Percentiles rank a stretch among this genome's conserved stretches.
Conservation (phyloP, 2,329 filamentous ascomycete species). For the Lachnellula willkommii region DNA sequence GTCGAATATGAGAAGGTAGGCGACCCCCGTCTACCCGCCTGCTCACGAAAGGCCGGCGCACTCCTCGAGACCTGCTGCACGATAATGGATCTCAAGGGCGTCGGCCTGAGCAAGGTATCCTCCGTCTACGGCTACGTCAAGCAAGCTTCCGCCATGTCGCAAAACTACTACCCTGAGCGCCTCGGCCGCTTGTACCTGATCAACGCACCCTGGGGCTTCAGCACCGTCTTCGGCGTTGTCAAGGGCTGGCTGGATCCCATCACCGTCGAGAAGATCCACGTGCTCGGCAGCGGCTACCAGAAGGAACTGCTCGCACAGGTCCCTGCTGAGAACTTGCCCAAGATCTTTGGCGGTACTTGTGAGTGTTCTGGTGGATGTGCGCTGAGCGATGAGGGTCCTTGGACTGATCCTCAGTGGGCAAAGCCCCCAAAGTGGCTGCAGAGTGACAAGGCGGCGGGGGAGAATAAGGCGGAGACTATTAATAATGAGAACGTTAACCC, state of each 20-base stretch:
- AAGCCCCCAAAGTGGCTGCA: constrained; percentile 57
- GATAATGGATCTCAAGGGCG: constrained; percentile 96
- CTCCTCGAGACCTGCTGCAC: constrained; percentile 97
- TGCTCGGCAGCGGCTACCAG: constrained; percentile 77
- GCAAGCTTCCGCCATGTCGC: constrained; percentile 80
- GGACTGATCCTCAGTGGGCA: constrained; percentile 67
- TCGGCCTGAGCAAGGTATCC: constrained; percentile 73
- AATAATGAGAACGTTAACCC: constrained; percentile 32
- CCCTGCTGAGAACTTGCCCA: constrained; percentile 82
- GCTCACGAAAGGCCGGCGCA: constrained; percentile 82
- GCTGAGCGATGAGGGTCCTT: constrained; percentile 85
- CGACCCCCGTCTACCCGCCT: constrained; percentile 89
- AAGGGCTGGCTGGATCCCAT: constrained; percentile 96
- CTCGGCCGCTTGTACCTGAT: constrained; percentile 95
- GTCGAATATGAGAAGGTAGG: constrained; percentile 96
- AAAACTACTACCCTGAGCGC: constrained; percentile 99
- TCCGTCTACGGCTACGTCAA: constrained; percentile 86
- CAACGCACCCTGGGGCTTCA: constrained; percentile 97
- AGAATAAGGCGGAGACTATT: constrained; percentile 30
- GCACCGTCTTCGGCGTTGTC: constrained; percentile 74
- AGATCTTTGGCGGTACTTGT: constrained; percentile 78
- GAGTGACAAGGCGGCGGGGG: constrained; percentile 33
- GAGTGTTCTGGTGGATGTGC: constrained; percentile 76
- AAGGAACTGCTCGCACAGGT: constrained; percentile 80
- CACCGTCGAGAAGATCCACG: constrained; percentile 92